phyloP scores from a whole-genome alignment of 805 yeast species.

The Barnettozyma populi region DNA sequence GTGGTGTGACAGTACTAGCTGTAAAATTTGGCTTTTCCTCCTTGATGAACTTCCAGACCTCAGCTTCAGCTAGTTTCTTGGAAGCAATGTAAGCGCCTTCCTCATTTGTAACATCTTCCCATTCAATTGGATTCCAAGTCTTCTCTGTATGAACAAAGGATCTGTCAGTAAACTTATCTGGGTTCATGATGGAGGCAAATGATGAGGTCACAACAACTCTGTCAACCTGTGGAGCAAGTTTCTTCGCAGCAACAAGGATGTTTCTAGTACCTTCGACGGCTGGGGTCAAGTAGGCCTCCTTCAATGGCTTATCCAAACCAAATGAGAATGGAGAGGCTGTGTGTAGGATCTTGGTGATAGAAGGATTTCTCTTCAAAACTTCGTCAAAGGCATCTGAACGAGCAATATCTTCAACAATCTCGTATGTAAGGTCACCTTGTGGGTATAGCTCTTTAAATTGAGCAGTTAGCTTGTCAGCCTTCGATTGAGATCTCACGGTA shows the following conservation, averaged over 20 bases:
- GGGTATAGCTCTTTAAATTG: conserved; percentile 23
- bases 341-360: conserved; percentile 49
- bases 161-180: conserved; percentile 10
- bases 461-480: conserved; percentile 1
- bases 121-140: conserved; percentile 42
- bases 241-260: conserved; percentile 31
- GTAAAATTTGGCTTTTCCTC: conserved; percentile 31
- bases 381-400: conserved; percentile 38
- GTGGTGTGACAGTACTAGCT: conserved; percentile 43
- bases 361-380: conserved; percentile 37
- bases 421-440: conserved; percentile 32
- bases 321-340: conserved; percentile 48
- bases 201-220: conserved; percentile 55
- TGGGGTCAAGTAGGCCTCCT: conserved; percentile 48
- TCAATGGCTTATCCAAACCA: conserved; percentile 33
- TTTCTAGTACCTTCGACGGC: conserved; percentile 52
- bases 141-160: conserved; percentile 27
- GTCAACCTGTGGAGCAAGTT: conserved; percentile 33
- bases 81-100: conserved; percentile 47
- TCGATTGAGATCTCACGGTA: conserved; percentile 18
- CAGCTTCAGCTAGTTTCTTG: conserved; percentile 53
- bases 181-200: conserved; percentile 42
- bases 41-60: conserved; percentile 49
- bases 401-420: conserved; percentile 41
- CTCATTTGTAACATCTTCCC: conserved; percentile 37